These are phyloP conservation scores for Gracilariopsis chorda DNA, from an alignment of 23 red algal genomes.

Conservation along the genomic window DNA sequence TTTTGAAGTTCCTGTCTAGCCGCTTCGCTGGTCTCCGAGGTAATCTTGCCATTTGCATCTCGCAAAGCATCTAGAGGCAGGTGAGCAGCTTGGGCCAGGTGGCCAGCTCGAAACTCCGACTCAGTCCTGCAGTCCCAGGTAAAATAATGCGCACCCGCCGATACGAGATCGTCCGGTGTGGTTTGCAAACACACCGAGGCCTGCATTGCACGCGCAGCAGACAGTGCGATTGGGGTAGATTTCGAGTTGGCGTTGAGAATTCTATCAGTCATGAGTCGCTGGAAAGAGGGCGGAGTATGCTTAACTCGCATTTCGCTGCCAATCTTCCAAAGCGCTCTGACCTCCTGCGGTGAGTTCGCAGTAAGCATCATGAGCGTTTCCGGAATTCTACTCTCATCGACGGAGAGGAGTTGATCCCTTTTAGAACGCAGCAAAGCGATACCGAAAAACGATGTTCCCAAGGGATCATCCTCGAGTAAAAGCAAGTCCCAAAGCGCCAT, in stretches of 20 bases:
- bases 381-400: slow-evolving; percentile 77
- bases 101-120: slow-evolving; percentile 76
- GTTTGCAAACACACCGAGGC: slow-evolving; percentile 64
- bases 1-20: slow-evolving; percentile 47
- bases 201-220: slow-evolving; percentile 73
- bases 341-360: slow-evolving; percentile 51
- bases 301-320: slow-evolving; percentile 58
- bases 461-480: slow-evolving; percentile 83
- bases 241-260: slow-evolving; percentile 29
- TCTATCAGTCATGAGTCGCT: slow-evolving; percentile 65
- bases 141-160: slow-evolving; percentile 64
- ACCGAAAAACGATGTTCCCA: slow-evolving; percentile 85
- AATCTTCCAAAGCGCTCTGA: slow-evolving; percentile 72
- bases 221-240: slow-evolving; percentile 21
- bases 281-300: slow-evolving; percentile 69
- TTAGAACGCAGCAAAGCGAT: slow-evolving; percentile 79
- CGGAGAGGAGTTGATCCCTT: slow-evolving; percentile 52
- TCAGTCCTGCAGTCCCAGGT: slow-evolving; percentile 92
- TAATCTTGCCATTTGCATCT: slow-evolving; percentile 42
- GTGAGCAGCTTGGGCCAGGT: slow-evolving; percentile 76
- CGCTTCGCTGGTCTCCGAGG: slow-evolving; percentile 29
- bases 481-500: slow-evolving; percentile 92
- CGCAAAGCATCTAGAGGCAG: slow-evolving; percentile 83
- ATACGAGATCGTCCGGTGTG: slow-evolving; percentile 61
- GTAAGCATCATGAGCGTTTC: slow-evolving; percentile 88